Percentiles rank a stretch among this genome's conserved stretches.
Evolutionary conservation across 148 eudicot species (phyloP).

Genomic region (Cornus suecica): DNA sequence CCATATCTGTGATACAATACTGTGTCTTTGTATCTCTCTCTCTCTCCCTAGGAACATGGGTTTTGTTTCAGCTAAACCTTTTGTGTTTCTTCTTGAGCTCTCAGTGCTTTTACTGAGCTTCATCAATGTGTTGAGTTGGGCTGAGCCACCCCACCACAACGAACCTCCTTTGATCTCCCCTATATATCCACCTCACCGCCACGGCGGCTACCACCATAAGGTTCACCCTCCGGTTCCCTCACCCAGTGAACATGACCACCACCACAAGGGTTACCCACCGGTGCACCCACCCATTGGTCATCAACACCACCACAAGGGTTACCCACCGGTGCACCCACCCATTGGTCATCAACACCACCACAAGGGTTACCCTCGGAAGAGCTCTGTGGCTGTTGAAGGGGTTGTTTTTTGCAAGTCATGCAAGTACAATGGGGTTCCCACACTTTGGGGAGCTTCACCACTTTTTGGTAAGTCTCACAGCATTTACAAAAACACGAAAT

Average conservation of each 20-base stretch:
- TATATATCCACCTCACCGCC: not conserved
- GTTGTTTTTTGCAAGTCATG: constrained; percentile 67
- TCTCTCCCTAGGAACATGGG: not conserved
- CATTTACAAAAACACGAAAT: not conserved
- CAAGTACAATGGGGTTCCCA: constrained; percentile 40
- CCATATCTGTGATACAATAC: not conserved
- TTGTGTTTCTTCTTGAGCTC: not conserved
- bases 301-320: not conserved
- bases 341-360: not conserved
- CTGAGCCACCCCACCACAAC: constrained; percentile 1
- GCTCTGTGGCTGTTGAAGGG: constrained; percentile 49
- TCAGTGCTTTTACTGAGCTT: constrained; percentile 4
- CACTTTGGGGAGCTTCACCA: constrained; percentile 48
- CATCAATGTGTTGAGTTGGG: not conserved
- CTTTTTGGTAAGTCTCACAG: constrained; percentile 22
- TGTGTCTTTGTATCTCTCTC: not conserved
- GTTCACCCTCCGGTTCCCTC: not conserved
- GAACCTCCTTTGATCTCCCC: not conserved
- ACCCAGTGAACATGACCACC: not conserved
- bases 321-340: constrained; percentile 2
- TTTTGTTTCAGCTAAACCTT: not conserved
- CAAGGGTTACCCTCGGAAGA: constrained; percentile 14
- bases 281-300: not conserved
- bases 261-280: not conserved
- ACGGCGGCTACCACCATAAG: not conserved